Evolutionary conservation across 352 stramenopile species (phyloP).

Genomic region (Phytophthora fragariae): DNA sequence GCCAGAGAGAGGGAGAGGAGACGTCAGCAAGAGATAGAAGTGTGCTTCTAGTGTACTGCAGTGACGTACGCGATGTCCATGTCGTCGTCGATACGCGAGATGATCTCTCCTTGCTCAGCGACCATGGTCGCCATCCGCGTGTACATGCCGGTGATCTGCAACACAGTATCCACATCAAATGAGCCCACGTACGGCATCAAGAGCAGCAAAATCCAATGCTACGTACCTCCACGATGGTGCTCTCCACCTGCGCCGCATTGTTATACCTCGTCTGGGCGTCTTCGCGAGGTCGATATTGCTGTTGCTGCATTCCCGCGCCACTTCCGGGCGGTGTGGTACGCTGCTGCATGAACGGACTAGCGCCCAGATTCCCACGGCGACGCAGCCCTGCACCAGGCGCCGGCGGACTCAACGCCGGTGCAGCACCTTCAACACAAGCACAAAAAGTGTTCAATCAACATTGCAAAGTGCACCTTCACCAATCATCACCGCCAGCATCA

Average conservation of each 20-base stretch:
- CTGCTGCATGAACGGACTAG: constrained; percentile 83
- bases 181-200: neutral
- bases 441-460: constrained; percentile 1
- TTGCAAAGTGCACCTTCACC: neutral
- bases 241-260: constrained; percentile 83
- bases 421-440: constrained; percentile 20
- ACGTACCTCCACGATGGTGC: constrained; percentile 83
- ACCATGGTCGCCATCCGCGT: constrained; percentile 88
- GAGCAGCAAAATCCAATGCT: neutral
- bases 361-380: constrained; percentile 66
- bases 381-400: constrained; percentile 53
- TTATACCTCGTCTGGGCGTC: constrained; percentile 79
- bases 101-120: constrained; percentile 80
- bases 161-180: neutral
- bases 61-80: constrained; percentile 86
- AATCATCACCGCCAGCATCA: neutral
- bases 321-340: constrained; percentile 40
- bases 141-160: constrained; percentile 88
- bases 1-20: neutral
- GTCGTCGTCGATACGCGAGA: constrained; percentile 86
- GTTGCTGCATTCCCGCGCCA: constrained; percentile 43
- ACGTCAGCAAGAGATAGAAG: neutral
- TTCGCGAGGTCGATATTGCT: constrained; percentile 73
- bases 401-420: constrained; percentile 25
- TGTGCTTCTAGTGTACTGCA: neutral